Base-by-base conservation (phyloP, 208 protist species). In the Wallacemonas collosoma region DNA sequence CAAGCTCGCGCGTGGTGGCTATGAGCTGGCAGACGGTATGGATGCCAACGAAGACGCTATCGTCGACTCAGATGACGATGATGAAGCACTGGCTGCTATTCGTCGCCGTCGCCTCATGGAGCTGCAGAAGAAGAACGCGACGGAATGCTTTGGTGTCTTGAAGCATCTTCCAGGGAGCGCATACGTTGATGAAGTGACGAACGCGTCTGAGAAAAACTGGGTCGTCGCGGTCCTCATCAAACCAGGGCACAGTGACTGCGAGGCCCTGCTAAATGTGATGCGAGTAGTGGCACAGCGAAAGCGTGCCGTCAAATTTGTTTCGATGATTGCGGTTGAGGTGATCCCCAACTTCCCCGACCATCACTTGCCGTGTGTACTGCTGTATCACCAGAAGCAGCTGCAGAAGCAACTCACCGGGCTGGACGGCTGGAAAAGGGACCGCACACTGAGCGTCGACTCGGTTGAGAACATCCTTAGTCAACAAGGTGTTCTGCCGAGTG, bases 181-280 rank as follows among this genome's bases (percentile, higher is more conserved):
- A 51, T 97, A 97, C 79, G 85, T 94, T 43, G 54, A 82, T 11
- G 93, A 97, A 76, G 83, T 97, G 38, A 97, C 93, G 35, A 85
- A 95, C 43, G 76, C 83, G 14, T 95, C 89, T n/a, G 72, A 68
- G 43, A 63, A 69, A 35, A 71, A 81, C 41, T 94, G 87, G 87
- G 90, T 95, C 14, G 81, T 95, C 45, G 89, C 73, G 2, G 65
- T 89, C 43, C 76, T 97, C 9, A 73, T 95, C 1, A 85, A 89
- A 47, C 93, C 88, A 0, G 90, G 81, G 15, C 39, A 93, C 65
- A 82, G 76, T 43, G 81, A 92, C 67, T 91, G 89, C 66, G 93
- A 97, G 72, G 73, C 76, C n/a, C 69, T 97, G 65, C 75, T 97
- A 39, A 84, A 72, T 26, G 81, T 93, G 14, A 82, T 95, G 80